These are phyloP conservation scores for Sclerotinia trifoliorum DNA, from an alignment of 2,329 filamentous ascomycete genomes.

Conservation along the genomic window DNA sequence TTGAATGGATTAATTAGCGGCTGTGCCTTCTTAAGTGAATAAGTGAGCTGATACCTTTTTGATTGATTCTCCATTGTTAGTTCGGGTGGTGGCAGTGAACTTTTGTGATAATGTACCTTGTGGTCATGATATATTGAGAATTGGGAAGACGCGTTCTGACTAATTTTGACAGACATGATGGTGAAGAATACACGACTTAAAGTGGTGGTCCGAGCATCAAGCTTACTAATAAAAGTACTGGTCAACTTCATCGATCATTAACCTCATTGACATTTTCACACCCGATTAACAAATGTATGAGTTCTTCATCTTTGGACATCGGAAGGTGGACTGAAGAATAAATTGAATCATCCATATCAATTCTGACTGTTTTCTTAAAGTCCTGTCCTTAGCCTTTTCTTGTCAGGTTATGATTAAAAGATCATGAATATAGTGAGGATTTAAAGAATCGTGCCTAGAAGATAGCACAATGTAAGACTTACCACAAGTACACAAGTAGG, in stretches of 20 bases:
- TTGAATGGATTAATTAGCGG: constrained; percentile 2
- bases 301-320: background rate
- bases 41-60: constrained; percentile 13
- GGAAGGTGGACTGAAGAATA: background rate
- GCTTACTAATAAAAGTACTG: background rate
- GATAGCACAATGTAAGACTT: background rate
- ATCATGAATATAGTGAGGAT: background rate
- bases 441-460: background rate
- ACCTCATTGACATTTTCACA: background rate
- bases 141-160: constrained; percentile 5
- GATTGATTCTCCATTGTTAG: constrained; percentile 13
- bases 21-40: background rate
- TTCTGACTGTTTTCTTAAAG: background rate
- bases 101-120: background rate
- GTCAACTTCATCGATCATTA: background rate
- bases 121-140: constrained; percentile 11
- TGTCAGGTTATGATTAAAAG: background rate
- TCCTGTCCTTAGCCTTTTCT: background rate
- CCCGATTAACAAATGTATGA: background rate
- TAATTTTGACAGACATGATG: constrained; percentile 13
- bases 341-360: background rate
- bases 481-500: background rate
- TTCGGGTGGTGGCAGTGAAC: background rate
- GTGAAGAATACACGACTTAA: constrained; percentile 7
- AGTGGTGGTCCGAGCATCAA: constrained; percentile 7